Evolutionary conservation across 2,329 filamentous ascomycete species (phyloP).

Genomic region (Herpotrichia juniperi): DNA sequence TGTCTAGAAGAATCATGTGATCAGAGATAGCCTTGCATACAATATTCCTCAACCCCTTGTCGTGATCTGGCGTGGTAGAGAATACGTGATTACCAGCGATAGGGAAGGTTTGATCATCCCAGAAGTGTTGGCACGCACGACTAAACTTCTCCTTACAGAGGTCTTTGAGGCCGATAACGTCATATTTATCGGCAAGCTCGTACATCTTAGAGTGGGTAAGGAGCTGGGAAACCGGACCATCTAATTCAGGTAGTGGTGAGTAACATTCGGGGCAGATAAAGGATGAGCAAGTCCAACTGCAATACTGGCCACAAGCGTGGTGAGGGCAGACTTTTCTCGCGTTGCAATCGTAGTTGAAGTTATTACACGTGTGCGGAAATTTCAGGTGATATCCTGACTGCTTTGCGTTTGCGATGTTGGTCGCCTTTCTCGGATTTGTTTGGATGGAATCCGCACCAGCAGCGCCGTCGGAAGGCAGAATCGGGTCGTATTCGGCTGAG

Average conservation of each 20-base stretch:
- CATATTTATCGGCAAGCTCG: conserved; percentile 19
- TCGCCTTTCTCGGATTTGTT: too few species aligned
- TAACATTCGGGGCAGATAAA: conserved; percentile 6
- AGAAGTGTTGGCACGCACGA: conserved; percentile 9
- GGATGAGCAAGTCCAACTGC: neutral
- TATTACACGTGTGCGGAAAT: neutral
- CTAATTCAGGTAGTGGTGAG: neutral
- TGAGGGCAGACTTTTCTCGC: conserved; percentile 58
- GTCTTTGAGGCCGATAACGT: conserved; percentile 10
- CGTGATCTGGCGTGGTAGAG: conserved; percentile 25
- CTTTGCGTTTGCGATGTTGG: neutral
- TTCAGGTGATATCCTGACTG: neutral
- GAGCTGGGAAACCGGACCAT: neutral
- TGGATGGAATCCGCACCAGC: neutral
- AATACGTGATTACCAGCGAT: conserved; percentile 29
- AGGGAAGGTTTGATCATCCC: conserved; percentile 25
- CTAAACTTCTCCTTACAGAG: conserved; percentile 11
- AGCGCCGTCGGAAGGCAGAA: too few species aligned
- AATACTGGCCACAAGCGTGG: conserved; percentile 2
- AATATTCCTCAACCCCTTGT: conserved; percentile 38
- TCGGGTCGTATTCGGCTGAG: conserved; percentile 14
- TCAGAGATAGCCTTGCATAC: neutral
- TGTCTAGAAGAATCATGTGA: neutral
- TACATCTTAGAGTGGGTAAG: conserved; percentile 20
- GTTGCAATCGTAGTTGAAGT: conserved; percentile 44